Conservation (phyloP, 2,329 filamentous ascomycete species). For the Aspergillus neotritici region DNA sequence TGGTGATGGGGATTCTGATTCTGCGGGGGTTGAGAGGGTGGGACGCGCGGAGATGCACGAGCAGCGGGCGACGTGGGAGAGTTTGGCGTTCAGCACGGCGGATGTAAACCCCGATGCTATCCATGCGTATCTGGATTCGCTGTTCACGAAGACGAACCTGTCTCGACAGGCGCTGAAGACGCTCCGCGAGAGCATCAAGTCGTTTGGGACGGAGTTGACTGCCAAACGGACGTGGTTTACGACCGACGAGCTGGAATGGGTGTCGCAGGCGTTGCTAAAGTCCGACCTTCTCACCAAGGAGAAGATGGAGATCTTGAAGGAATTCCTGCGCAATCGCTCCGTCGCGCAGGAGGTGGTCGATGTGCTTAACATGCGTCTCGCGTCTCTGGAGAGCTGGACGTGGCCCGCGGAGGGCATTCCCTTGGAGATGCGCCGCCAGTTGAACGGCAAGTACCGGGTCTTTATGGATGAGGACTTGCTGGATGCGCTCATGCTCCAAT, state of each 20-base stretch:
- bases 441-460: constrained; percentile 55
- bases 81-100: constrained; percentile 47
- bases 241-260: constrained; percentile 37
- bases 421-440: constrained; percentile 48
- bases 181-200: constrained; percentile 37
- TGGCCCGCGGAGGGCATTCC: constrained; percentile 46
- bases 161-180: constrained; percentile 40
- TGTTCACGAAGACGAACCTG: constrained; percentile 45
- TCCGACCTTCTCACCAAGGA: constrained; percentile 49
- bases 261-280: constrained; percentile 46
- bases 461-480: constrained; percentile 56
- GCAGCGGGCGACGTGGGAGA: constrained; percentile 51
- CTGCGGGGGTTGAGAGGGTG: constrained; percentile 42
- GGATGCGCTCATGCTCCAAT: constrained; percentile 52
- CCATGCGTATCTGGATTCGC: constrained; percentile 44
- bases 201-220: constrained; percentile 30
- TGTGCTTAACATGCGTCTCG: constrained; percentile 53
- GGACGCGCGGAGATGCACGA: constrained; percentile 51
- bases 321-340: constrained; percentile 45
- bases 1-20: constrained; percentile 27
- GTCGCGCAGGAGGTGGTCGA: constrained; percentile 52
- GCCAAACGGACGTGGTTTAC: constrained; percentile 37
- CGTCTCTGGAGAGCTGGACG: constrained; percentile 47
- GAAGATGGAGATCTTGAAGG: constrained; percentile 47
- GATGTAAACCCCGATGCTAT: constrained; percentile 45